phyloP scores from a whole-genome alignment of 2,329 filamentous ascomycete species.

The Ustilaginoidea virens region DNA sequence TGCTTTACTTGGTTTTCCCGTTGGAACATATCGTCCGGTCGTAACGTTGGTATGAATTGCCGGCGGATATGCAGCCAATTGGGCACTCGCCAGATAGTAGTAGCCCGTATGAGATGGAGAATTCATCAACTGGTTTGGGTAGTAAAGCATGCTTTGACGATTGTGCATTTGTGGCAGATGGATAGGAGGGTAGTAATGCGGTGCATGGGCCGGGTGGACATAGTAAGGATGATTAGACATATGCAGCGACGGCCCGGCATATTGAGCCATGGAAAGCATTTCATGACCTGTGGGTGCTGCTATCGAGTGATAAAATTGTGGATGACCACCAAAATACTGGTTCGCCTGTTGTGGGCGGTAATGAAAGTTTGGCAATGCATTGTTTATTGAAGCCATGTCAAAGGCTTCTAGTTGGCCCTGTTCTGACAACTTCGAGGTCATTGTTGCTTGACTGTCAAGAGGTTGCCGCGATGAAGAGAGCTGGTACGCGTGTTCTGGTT shows the following conservation, averaged over 20 bases:
- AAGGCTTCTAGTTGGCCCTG: slow-evolving; percentile 19
- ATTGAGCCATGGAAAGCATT: slow-evolving; percentile 24
- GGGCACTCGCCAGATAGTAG: slow-evolving; percentile 26
- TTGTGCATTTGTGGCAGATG: slow-evolving; percentile 20
- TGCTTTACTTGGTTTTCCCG: not conserved
- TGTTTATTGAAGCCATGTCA: slow-evolving; percentile 31
- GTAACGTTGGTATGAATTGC: slow-evolving; percentile 18
- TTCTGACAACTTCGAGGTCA: slow-evolving; percentile 16
- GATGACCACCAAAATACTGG: slow-evolving; percentile 19
- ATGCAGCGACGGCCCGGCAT: slow-evolving; percentile 21
- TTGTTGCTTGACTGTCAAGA: slow-evolving; percentile 21
- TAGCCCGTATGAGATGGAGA: slow-evolving; percentile 24
- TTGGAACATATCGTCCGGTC: no score
- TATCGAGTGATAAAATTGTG: slow-evolving; percentile 17
- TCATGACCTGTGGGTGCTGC: slow-evolving; percentile 23
- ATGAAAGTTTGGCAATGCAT: slow-evolving; percentile 24
- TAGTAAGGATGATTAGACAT: slow-evolving; percentile 31
- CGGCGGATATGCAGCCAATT: slow-evolving; percentile 19
- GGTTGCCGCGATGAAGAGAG: slow-evolving; percentile 1
- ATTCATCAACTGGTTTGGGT: slow-evolving; percentile 27
- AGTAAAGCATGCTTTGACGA: slow-evolving; percentile 27
- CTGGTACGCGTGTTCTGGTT: not conserved
- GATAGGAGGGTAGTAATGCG: slow-evolving; percentile 26
- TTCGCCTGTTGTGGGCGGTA: slow-evolving; percentile 17
- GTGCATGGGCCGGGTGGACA: slow-evolving; percentile 26